These are phyloP conservation scores for Mortierella polycephala DNA, from an alignment of 371 early-diverging fungal species.

Conservation along the genomic window DNA sequence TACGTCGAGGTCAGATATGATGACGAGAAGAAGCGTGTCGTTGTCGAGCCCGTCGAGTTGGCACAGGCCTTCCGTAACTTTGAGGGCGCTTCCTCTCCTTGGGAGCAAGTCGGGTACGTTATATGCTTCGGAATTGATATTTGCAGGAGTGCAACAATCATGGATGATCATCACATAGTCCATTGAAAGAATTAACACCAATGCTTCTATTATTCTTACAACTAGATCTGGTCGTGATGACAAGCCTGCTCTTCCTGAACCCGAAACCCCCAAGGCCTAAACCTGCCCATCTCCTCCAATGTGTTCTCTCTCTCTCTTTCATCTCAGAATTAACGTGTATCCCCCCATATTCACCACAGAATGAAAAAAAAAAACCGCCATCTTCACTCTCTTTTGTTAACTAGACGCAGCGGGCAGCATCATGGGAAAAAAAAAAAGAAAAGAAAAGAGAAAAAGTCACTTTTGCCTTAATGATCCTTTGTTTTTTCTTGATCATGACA, in stretches of 20 bases:
- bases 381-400: constrained; percentile 5
- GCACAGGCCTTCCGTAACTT: constrained; percentile 97
- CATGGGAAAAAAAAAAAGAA: neutral
- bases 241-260: constrained; percentile 54
- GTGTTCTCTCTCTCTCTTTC: neutral
- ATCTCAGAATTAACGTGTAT: constrained; percentile 10
- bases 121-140: neutral
- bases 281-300: neutral
- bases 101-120: constrained; percentile 84
- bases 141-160: neutral
- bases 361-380: neutral
- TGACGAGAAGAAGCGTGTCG: constrained; percentile 97
- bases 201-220: neutral
- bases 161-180: neutral
- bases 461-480: neutral
- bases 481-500: neutral
- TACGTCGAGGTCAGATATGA: constrained; percentile 96
- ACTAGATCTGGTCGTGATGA: constrained; percentile 54
- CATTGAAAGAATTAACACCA: neutral
- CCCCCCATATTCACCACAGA: neutral
- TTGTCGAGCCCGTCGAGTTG: constrained; percentile 95
- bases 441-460: neutral
- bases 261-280: constrained; percentile 56
- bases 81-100: constrained; percentile 86
- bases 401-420: constrained; percentile 18